Percentiles rank a stretch among this genome's conserved stretches.
Conservation (phyloP, 169 alveolate genomes). For the Gregarina niphandrodes region DNA sequence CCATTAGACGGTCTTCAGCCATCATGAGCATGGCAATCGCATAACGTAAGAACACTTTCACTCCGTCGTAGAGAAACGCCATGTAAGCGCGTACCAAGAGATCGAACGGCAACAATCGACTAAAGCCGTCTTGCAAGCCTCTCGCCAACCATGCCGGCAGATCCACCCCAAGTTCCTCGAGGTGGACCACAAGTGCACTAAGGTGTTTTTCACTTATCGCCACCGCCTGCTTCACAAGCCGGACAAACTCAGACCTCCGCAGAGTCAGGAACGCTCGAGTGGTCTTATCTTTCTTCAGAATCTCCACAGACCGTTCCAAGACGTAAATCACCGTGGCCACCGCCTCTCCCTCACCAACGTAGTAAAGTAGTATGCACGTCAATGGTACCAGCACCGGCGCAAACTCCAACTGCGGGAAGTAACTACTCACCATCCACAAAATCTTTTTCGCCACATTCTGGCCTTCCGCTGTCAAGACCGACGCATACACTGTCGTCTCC, state of each 20-base stretch:
- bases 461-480: constrained; percentile 7
- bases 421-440: constrained; percentile 8
- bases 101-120: constrained; percentile 16
- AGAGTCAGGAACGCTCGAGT: no score
- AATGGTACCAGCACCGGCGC: not conserved
- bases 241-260: not conserved
- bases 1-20: no score
- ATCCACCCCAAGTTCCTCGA: constrained; percentile 13
- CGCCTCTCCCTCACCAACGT: constrained; percentile 1
- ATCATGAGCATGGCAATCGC: constrained; percentile 13
- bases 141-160: constrained; percentile 18
- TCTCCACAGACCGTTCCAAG: not conserved
- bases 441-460: constrained; percentile 8
- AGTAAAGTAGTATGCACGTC: not conserved
- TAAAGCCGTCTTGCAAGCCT: constrained; percentile 15
- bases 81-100: constrained; percentile 7
- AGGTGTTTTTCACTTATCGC: constrained; percentile 6
- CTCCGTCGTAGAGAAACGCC: constrained; percentile 13
- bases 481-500: constrained; percentile 7
- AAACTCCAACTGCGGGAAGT: not conserved
- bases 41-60: constrained; percentile 6
- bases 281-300: no score
- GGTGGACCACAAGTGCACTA: constrained; percentile 8
- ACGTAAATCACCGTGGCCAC: not conserved
- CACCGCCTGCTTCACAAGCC: constrained; percentile 11